Evolutionary conservation across 352 stramenopile genomes (phyloP).

Genomic region (Globisporangium okanoganense): DNA sequence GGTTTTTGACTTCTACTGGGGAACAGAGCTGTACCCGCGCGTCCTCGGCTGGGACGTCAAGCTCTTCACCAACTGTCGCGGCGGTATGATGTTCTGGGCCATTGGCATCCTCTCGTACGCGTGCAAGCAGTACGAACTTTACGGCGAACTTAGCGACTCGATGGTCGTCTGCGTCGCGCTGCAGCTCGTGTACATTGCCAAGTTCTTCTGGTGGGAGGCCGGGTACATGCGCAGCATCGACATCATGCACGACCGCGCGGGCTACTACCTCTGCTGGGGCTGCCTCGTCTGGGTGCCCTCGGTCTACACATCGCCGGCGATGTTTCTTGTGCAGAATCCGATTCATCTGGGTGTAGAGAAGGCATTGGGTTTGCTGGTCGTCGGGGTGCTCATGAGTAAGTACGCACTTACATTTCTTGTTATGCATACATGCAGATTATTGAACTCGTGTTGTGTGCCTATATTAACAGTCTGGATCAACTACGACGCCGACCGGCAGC

Average conservation of each 20-base stretch:
- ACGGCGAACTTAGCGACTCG: slow-evolving; percentile 77
- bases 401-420: slow-evolving; percentile 16
- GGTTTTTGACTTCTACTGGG: slow-evolving; percentile 97
- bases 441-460: slow-evolving; percentile 1
- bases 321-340: slow-evolving; percentile 91
- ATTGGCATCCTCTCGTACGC: slow-evolving; percentile 89
- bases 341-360: slow-evolving; percentile 50
- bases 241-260: slow-evolving; percentile 94
- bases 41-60: slow-evolving; percentile 94
- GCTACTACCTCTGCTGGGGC: slow-evolving; percentile 97
- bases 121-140: slow-evolving; percentile 83
- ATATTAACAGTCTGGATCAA: slow-evolving; percentile 86
- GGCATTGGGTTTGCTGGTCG: slow-evolving; percentile 54
- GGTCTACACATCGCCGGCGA: slow-evolving; percentile 94
- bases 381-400: slow-evolving; percentile 75
- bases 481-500: slow-evolving; percentile 94
- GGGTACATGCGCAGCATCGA: slow-evolving; percentile 98
- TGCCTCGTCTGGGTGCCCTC: slow-evolving; percentile 96
- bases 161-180: slow-evolving; percentile 85
- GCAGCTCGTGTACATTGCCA: slow-evolving; percentile 95
- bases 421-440: neutral
- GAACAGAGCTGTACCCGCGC: slow-evolving; percentile 96
- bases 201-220: slow-evolving; percentile 97
- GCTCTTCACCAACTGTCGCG: slow-evolving; percentile 97
- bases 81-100: slow-evolving; percentile 97